Conservation (phyloP, 805 yeast species). For the Monosporozyma siamensis region DNA sequence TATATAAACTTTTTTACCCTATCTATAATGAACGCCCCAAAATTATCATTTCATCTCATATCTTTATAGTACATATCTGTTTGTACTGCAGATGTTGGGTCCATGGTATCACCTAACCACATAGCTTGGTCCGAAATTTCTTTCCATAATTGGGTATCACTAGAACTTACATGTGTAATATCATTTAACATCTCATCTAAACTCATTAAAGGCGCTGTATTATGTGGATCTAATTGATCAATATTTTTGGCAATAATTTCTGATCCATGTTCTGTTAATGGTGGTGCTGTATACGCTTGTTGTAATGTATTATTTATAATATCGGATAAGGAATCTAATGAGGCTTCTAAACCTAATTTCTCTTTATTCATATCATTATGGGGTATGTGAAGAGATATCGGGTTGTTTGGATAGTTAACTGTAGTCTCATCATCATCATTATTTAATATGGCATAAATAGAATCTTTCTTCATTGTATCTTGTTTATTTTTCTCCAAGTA, state of each 20-base stretch:
- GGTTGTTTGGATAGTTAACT: neutral
- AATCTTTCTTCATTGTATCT: neutral
- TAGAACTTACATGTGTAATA: conserved; percentile 28
- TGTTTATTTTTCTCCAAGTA: neutral
- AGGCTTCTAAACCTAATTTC: neutral
- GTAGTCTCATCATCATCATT: neutral
- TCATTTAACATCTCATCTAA: conserved; percentile 28
- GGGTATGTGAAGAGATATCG: neutral
- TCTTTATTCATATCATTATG: neutral
- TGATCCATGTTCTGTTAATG: conserved; percentile 10
- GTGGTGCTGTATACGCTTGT: conserved; percentile 14
- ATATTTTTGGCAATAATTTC: conserved; percentile 22
- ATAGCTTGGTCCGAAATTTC: conserved; percentile 70
- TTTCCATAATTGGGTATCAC: conserved; percentile 57
- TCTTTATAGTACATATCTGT: conserved; percentile 11
- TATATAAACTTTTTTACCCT: neutral
- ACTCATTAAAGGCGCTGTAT: conserved; percentile 23
- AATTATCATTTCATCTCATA: too few relatives aligned
- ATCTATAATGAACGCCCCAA: too few relatives aligned
- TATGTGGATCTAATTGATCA: conserved; percentile 27
- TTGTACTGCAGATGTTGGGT: conserved; percentile 21
- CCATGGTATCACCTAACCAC: conserved; percentile 48
- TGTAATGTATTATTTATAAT: conserved; percentile 16
- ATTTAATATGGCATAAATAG: neutral
- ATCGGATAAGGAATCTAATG: conserved; percentile 10